Percentiles rank a stretch among this genome's conserved stretches.
These are phyloP conservation scores for Coemansia sp. DNA, from an alignment of 192 early-diverging fungal species.

Conservation along the genomic window DNA sequence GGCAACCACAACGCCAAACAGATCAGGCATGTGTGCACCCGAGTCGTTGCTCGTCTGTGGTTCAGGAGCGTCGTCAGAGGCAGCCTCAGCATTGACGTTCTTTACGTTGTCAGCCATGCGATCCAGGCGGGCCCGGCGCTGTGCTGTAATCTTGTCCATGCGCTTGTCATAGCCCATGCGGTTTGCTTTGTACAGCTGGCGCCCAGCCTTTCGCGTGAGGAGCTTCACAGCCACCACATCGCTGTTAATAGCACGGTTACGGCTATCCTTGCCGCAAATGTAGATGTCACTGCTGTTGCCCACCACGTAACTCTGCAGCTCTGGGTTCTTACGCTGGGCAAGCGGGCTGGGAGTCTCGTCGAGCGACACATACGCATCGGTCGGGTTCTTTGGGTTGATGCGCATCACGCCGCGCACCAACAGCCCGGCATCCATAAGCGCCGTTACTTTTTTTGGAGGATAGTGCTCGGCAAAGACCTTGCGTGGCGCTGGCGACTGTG, in stretches of 20 bases:
- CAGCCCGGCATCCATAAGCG: conserved; percentile 25
- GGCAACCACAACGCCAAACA: conserved; percentile 38
- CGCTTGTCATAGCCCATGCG: conserved; percentile 63
- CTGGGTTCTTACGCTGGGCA: conserved; percentile 19
- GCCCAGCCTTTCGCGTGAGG: conserved; percentile 52
- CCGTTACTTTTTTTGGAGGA: conserved; percentile 12
- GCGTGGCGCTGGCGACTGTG: not conserved
- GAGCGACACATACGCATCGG: conserved; percentile 84
- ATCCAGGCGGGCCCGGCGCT: conserved; percentile 70
- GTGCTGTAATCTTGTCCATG: conserved; percentile 55
- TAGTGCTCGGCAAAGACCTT: conserved; percentile 19
- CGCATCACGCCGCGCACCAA: conserved; percentile 77
- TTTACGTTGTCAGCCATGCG: conserved; percentile 49
- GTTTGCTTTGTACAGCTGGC: conserved; percentile 13
- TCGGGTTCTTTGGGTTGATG: conserved; percentile 81
- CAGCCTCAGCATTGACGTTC: conserved; percentile 23
- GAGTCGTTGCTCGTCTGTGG: not conserved
- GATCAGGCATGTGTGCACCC: not conserved
- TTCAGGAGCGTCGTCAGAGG: not conserved
- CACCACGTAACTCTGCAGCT: conserved; percentile 24
- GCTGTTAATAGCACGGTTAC: conserved; percentile 89
- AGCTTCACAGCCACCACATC: conserved; percentile 86
- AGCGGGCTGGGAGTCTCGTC: conserved; percentile 56
- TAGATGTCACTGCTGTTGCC: conserved; percentile 62
- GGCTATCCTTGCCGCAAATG: conserved; percentile 70